Base-by-base conservation (phyloP, 108 stramenopile genomes). In the Cyclotella kingstonii region DNA sequence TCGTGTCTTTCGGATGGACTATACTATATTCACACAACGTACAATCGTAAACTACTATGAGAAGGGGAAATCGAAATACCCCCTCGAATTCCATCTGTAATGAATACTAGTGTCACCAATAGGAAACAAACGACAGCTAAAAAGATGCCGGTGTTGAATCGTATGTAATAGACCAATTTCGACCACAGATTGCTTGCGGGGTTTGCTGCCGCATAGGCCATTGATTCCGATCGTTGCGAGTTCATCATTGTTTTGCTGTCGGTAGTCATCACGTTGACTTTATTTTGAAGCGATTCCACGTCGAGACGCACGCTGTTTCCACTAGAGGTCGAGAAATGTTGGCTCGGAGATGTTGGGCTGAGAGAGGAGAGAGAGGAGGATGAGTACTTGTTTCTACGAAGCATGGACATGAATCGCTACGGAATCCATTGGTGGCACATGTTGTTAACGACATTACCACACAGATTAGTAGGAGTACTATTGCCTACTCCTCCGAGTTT, bases 181-280 rank as follows among this genome's bases (percentile, higher is more conserved):
- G 61, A 48, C 42, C 57, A 47, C 19, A 59, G 33, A 19, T 45
- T 27, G 9, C 41, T 47, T 15, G n/a, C 50, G 0, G 63, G 47
- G 21, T 39, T 54, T 18, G 52, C 61, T 15, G 57, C 35, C 36
- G 69, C 69, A 34, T 91, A 91, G 5, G 89, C 89, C 66, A 75
- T 71, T 44, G 74, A 80, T 62, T 91, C 84, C 3, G 85, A 81
- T 57, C 85, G 66, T 11, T 58, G 60, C 9, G 66, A 26, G 44
- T 33, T 25, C 17, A 50, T 30, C 22, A 52, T 29, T 25, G 28
- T 44, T 23, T 15, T 36, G 45, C 2, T 22, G 9, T 22, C 45
- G 45, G 19, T 46, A 9, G 23, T 8, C 17, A 21, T 38, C 27
- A 35, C 33, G 51, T 25, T 60, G 33, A 28, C 29, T n/a, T 18